Conservation (phyloP, 2,329 filamentous ascomycete species). For the Metarhizium sp. region DNA sequence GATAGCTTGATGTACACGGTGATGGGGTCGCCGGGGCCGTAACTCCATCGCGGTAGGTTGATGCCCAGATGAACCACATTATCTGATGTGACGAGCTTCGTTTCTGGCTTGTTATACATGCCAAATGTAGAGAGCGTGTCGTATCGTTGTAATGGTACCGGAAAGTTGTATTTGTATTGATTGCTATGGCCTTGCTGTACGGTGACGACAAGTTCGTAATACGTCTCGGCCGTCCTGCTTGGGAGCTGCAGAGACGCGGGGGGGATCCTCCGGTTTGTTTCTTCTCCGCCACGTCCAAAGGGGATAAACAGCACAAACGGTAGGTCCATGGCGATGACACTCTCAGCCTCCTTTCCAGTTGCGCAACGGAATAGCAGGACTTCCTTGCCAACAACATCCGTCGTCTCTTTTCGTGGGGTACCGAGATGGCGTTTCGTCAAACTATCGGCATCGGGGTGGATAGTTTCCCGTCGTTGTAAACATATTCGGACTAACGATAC, state of each 20-base stretch:
- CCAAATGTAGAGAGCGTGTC: slow-evolving; percentile 97
- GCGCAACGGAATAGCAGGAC: slow-evolving; percentile 83
- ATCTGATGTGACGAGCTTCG: slow-evolving; percentile 75
- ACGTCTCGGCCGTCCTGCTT: slow-evolving; percentile 92
- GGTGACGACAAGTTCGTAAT: slow-evolving; percentile 91
- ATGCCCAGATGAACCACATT: slow-evolving; percentile 88
- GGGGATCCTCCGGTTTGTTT: slow-evolving; percentile 80
- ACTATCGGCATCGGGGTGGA: slow-evolving; percentile 92
- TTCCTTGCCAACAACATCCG: slow-evolving; percentile 92
- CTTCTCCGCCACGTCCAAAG: slow-evolving; percentile 82
- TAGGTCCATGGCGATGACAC: slow-evolving; percentile 89
- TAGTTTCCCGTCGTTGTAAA: slow-evolving; percentile 86
- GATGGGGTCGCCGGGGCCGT: slow-evolving; percentile 89
- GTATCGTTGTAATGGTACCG: slow-evolving; percentile 84
- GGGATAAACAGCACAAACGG: slow-evolving; percentile 97
- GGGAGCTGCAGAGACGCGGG: slow-evolving; percentile 86
- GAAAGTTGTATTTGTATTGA: slow-evolving; percentile 85
- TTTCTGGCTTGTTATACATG: slow-evolving; percentile 97
- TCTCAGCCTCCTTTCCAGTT: slow-evolving; percentile 75
- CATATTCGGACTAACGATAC: slow-evolving; percentile 92
- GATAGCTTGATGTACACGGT: slow-evolving; percentile 92
- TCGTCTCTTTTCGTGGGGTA: slow-evolving; percentile 80
- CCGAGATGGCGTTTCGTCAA: slow-evolving; percentile 86
- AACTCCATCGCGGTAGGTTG: slow-evolving; percentile 90
- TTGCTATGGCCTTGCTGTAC: slow-evolving; percentile 83